A percentile compares a stretch with the other conserved stretches of the same genome.
These are phyloP conservation scores for Arthrinium phaeospermum DNA, from an alignment of 2,329 filamentous ascomycete genomes.

Conservation along the genomic window DNA sequence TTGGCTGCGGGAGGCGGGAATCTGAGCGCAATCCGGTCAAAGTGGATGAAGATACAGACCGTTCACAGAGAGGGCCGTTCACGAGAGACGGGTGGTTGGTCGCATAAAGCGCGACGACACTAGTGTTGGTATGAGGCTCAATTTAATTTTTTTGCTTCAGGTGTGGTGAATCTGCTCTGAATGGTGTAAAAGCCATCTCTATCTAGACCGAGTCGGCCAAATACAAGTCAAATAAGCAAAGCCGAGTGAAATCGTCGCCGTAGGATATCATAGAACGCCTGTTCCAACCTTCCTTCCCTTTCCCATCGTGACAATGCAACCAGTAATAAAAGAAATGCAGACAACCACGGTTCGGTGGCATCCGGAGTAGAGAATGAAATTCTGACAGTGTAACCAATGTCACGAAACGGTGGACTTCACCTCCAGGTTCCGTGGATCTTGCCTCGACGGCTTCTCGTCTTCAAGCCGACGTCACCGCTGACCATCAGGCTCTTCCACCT, in stretches of 20 bases:
- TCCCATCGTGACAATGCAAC: slow-evolving; percentile 15
- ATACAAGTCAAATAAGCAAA: slow-evolving; percentile 10
- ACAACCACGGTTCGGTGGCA: background rate
- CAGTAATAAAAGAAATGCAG: background rate
- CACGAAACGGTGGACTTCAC: slow-evolving; percentile 37
- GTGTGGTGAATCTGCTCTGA: background rate
- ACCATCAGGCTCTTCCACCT: slow-evolving; percentile 69
- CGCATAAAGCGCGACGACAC: background rate
- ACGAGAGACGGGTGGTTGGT: background rate
- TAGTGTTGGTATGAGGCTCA: slow-evolving; percentile 7
- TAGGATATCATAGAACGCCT: slow-evolving; percentile 11
- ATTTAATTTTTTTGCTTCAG: background rate
- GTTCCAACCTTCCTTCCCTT: slow-evolving; percentile 3
- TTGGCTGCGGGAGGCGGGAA: slow-evolving; percentile 14
- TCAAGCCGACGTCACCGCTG: slow-evolving; percentile 65
- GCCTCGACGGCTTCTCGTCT: slow-evolving; percentile 52
- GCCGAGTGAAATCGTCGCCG: background rate
- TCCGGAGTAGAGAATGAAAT: slow-evolving; percentile 24
- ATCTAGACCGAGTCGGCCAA: background rate
- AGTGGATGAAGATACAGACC: slow-evolving; percentile 2
- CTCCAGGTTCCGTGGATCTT: slow-evolving; percentile 63
- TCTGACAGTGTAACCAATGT: slow-evolving; percentile 17
- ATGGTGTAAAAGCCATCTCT: slow-evolving; percentile 3
- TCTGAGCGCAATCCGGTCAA: slow-evolving; percentile 6
- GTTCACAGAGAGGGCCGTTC: background rate